Evolutionary conservation across 2,329 filamentous ascomycete species (phyloP), one percentile per base, ranked within the genome.

Genomic region (Bretziella fagacearum): DNA sequence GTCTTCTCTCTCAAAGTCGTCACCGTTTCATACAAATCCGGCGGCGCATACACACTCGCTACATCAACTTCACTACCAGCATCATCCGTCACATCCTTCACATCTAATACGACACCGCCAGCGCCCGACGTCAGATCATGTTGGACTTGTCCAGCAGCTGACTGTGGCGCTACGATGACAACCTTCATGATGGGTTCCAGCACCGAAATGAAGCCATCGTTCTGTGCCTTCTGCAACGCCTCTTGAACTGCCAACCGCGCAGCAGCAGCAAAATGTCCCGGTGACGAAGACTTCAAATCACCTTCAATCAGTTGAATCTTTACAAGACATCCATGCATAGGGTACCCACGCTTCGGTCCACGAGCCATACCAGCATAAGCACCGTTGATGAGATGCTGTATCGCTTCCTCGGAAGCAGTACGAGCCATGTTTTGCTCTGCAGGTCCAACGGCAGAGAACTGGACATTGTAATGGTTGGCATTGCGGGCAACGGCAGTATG

Each of bases 171-270:
- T 54, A 76, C 79, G 57, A 98, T 93, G 45, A 80, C 77, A 4
- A 84, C 84, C 51, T 79, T 78, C 85, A 96, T 95, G 47, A 98
- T 83, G 1, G 91, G 91, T 58, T 98, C 91, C 64, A 96, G 81
- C 32, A 98, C 67, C 1, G 73, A 71, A 1, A 85, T 72, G 2
- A 65, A 58, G 23, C 64, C 61, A 7, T 69, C 63, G 15, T 15
- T 32, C 47, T 74, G 69, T 0, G 78, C 75, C 15, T 75, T 69
- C 44, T 73, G 72, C 1, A 96, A 70, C 0, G 80, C 79, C 6
- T 71, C 67, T 50, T 80, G 74, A 0, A 87, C 80, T 2, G 83
- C 82, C 2, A 62, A 62, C 33, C 67, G 57, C 62, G 74, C 58
- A 63, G 77, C 55, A 69, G 78, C 51, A 69, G 85, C 63, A 68